These are phyloP conservation scores for Metarhizium brunneum DNA, from an alignment of 2,329 filamentous ascomycete genomes.

Conservation along the genomic window DNA sequence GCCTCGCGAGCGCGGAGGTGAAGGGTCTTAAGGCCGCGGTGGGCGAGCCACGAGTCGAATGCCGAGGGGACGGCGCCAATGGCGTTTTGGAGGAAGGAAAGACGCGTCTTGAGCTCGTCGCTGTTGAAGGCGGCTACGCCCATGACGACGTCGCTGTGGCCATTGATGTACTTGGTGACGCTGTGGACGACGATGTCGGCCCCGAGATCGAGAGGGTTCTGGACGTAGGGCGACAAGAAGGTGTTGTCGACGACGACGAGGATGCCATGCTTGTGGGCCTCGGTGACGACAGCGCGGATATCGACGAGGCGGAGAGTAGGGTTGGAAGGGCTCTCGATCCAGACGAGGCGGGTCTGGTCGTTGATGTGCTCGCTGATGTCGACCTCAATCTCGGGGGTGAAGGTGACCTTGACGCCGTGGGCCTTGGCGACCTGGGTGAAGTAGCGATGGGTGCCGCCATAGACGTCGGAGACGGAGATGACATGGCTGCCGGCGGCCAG, in stretches of 20 bases:
- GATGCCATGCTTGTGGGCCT: constrained; percentile 81
- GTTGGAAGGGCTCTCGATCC: constrained; percentile 93
- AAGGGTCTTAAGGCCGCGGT: constrained; percentile 92
- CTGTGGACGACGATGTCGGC: constrained; percentile 96
- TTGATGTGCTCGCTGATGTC: constrained; percentile 80
- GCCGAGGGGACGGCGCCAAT: constrained; percentile 90
- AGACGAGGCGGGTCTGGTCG: constrained; percentile 83
- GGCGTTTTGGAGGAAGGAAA: constrained; percentile 92
- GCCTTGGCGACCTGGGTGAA: constrained; percentile 96
- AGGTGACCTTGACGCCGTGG: constrained; percentile 89
- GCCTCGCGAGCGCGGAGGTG: constrained; percentile 87
- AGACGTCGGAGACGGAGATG: constrained; percentile 93
- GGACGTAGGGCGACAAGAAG: constrained; percentile 91
- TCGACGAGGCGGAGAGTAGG: constrained; percentile 89
- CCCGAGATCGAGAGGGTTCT: constrained; percentile 90
- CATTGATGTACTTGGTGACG: constrained; percentile 99
- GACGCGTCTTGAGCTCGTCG: constrained; percentile 62
- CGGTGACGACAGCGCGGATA: constrained; percentile 73
- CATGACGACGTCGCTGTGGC: constrained; percentile 95
- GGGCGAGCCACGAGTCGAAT: constrained; percentile 97
- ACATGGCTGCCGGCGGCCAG: constrained; percentile 87
- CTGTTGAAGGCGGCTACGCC: constrained; percentile 93
- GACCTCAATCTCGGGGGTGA: constrained; percentile 84
- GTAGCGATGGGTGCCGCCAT: constrained; percentile 95
- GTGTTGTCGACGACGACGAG: constrained; percentile 99